These are phyloP conservation scores for Epichloe uncinata DNA, from an alignment of 2,329 filamentous ascomycete species.

Conservation along the genomic window DNA sequence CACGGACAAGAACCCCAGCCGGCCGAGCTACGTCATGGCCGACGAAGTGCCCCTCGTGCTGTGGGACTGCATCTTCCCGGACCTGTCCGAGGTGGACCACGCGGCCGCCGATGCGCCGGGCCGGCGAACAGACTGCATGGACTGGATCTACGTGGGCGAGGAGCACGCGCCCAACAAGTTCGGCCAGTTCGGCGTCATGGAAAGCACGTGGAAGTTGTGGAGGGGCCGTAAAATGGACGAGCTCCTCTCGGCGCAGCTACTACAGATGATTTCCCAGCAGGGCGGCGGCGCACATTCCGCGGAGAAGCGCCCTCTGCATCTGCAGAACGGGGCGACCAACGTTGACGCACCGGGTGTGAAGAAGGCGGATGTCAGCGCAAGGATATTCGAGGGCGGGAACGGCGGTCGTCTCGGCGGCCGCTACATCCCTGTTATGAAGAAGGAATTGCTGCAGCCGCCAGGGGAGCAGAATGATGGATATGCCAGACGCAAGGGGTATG, in stretches of 20 bases:
- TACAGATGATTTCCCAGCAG: slow-evolving; percentile 45
- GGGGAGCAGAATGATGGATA: slow-evolving; percentile 46
- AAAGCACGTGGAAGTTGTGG: slow-evolving; percentile 74
- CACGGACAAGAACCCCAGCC: slow-evolving; percentile 52
- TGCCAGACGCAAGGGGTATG: slow-evolving; percentile 47
- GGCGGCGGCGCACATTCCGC: slow-evolving; percentile 14
- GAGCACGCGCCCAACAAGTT: slow-evolving; percentile 45
- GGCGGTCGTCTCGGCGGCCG: slow-evolving; percentile 33
- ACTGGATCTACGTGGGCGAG: slow-evolving; percentile 72
- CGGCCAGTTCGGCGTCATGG: slow-evolving; percentile 52
- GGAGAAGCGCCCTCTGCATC: neutral
- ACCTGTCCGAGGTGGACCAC: slow-evolving; percentile 7
- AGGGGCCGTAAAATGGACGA: slow-evolving; percentile 80
- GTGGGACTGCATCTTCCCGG: slow-evolving; percentile 88
- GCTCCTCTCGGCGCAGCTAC: slow-evolving; percentile 59
- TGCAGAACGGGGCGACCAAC: neutral
- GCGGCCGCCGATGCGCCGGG: slow-evolving; percentile 7
- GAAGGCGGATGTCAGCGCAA: slow-evolving; percentile 15
- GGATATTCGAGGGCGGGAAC: slow-evolving; percentile 44
- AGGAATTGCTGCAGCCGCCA: slow-evolving; percentile 32
- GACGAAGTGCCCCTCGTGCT: slow-evolving; percentile 81
- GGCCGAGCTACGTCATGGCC: slow-evolving; percentile 82
- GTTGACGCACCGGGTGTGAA: slow-evolving; percentile 18
- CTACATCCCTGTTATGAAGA: slow-evolving; percentile 44
- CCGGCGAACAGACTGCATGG: slow-evolving; percentile 41